Conservation (phyloP, 306 rosid genomes). For the Psophocarpus tetragonolobus region DNA sequence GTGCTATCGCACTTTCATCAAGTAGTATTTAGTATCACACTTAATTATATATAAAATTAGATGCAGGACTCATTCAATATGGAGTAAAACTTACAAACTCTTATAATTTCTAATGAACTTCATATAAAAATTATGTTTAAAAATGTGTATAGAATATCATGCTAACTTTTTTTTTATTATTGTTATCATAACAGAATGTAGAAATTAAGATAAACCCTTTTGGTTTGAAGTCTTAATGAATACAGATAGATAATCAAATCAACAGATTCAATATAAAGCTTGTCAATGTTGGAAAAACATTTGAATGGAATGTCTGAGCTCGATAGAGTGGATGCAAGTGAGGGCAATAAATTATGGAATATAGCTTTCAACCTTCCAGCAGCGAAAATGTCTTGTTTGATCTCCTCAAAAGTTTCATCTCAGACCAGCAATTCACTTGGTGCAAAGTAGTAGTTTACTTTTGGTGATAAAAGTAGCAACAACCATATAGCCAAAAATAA, state of each 20-base stretch:
- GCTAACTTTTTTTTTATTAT: neutral
- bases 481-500: too few species aligned
- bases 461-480: too few species aligned
- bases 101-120: too few species aligned
- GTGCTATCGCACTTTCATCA: constrained; percentile 19
- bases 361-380: constrained; percentile 90
- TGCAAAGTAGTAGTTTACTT: too few species aligned
- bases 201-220: neutral
- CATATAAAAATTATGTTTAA: too few species aligned
- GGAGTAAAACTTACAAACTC: too few species aligned
- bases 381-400: constrained; percentile 77
- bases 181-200: constrained; percentile 13
- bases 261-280: constrained; percentile 77
- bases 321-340: constrained; percentile 71
- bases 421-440: too few species aligned
- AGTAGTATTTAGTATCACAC: too few species aligned
- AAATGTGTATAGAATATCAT: too few species aligned
- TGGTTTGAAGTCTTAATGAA: neutral
- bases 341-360: constrained; percentile 88
- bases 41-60: too few species aligned
- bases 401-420: constrained; percentile 92
- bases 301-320: constrained; percentile 80
- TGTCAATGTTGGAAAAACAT: constrained; percentile 85
- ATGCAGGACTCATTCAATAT: too few species aligned
- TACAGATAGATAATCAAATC: too few species aligned